Evolutionary conservation across 129 eudicot genomes (phyloP).

Genomic region (Saposhnikovia divaricata): DNA sequence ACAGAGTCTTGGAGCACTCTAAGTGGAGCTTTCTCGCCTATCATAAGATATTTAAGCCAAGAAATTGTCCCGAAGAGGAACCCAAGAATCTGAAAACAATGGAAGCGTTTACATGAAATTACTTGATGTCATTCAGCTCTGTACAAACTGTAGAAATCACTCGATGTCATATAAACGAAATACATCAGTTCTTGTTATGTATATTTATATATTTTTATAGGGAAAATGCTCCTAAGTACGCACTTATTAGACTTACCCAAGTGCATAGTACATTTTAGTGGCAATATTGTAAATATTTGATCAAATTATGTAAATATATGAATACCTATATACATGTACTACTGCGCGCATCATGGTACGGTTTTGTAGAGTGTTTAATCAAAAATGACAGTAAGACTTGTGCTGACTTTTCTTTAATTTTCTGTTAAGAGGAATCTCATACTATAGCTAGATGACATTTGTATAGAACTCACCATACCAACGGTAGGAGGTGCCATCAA

Average conservation of each 20-base stretch:
- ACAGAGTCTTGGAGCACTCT: conserved; percentile 63
- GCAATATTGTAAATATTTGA: too few species aligned
- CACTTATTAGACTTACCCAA: too few species aligned
- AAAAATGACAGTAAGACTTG: not conserved
- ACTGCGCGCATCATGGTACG: too few species aligned
- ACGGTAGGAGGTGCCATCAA: conserved; percentile 79
- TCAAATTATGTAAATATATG: too few species aligned
- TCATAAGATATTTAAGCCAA: conserved; percentile 53
- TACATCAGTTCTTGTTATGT: not conserved
- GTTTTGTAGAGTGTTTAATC: not conserved
- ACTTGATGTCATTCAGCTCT: not conserved
- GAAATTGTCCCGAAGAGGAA: conserved; percentile 52
- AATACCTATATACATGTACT: too few species aligned
- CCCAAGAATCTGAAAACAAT: conserved; percentile 49
- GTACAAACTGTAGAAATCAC: not conserved
- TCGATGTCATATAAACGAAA: not conserved
- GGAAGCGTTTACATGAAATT: not conserved
- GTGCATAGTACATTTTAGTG: too few species aligned
- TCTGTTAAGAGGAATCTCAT: not conserved
- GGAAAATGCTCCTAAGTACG: too few species aligned
- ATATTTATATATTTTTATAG: too few species aligned
- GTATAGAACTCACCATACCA: conserved; percentile 54
- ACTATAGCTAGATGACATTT: not conserved
- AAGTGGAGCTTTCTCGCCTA: conserved; percentile 63
- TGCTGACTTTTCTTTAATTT: not conserved